Evolutionary conservation across 2,329 filamentous ascomycete species (phyloP).

Genomic region (Intubia oerlemansii): DNA sequence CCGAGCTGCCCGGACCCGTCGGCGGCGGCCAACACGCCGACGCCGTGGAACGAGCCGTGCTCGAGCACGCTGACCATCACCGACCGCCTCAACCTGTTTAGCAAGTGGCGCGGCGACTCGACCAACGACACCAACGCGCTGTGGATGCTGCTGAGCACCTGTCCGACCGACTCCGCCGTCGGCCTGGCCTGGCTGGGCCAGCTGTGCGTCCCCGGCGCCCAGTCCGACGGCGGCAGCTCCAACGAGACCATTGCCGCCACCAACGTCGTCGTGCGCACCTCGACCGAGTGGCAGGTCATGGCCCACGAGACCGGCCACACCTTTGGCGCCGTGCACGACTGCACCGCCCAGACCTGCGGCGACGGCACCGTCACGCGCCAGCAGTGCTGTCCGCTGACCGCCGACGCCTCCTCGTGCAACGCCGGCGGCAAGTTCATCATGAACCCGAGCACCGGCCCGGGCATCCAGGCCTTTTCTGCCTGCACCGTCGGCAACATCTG

Average conservation of each 20-base stretch:
- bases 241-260: constrained; percentile 63
- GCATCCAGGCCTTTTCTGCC: constrained; percentile 62
- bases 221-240: constrained; percentile 21
- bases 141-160: constrained; percentile 76
- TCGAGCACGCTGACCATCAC: constrained; percentile 41
- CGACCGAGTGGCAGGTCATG: constrained; percentile 84
- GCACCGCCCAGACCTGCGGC: constrained; percentile 43
- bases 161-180: constrained; percentile 64
- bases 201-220: constrained; percentile 44
- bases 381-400: constrained; percentile 61
- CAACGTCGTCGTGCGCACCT: constrained; percentile 73
- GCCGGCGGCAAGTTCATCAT: constrained; percentile 73
- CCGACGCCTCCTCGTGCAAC: constrained; percentile 44
- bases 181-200: constrained; percentile 87
- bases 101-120: constrained; percentile 61
- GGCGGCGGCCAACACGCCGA: constrained; percentile 33
- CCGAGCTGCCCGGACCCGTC: constrained; percentile 46
- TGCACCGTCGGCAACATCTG: constrained; percentile 92
- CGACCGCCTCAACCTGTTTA: constrained; percentile 70
- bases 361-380: constrained; percentile 30
- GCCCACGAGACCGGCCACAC: constrained; percentile 89
- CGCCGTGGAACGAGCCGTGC: constrained; percentile 74
- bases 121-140: constrained; percentile 61
- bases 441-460: constrained; percentile 67
- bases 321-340: constrained; percentile 92